Conservation (phyloP, 2,329 filamentous ascomycete genomes). For the Hirsutella minnesotensis region DNA sequence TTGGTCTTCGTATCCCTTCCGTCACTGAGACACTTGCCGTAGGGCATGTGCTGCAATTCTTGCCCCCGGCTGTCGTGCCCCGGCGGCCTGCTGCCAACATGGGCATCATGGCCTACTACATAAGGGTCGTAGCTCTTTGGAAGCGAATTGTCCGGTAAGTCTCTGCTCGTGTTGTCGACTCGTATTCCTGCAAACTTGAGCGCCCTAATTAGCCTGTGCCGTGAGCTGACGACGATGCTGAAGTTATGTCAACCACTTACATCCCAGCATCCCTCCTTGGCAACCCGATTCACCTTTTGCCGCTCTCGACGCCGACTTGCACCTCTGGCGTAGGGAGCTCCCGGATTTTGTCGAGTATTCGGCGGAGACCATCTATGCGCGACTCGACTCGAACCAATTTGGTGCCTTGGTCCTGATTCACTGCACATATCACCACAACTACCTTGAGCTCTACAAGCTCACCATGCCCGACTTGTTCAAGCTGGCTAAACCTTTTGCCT, state of each 20-base stretch:
- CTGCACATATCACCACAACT: conserved; percentile 34
- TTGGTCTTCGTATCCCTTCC: conserved; percentile 26
- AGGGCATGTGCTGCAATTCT: conserved; percentile 26
- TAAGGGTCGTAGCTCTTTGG: conserved; percentile 28
- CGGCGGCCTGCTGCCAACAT: conserved; percentile 27
- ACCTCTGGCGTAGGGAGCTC: conserved; percentile 27
- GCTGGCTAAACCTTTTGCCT: conserved; percentile 26
- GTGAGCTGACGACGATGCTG: too few relatives aligned
- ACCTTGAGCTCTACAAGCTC: conserved; percentile 32
- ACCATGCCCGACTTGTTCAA: conserved; percentile 33
- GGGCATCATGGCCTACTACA: conserved; percentile 32
- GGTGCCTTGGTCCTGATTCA: conserved; percentile 31
- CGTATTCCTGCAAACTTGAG: not conserved
- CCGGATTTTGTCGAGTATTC: conserved; percentile 32
- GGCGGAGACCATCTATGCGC: conserved; percentile 30
- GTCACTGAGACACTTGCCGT: conserved; percentile 28
- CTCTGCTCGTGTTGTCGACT: not conserved
- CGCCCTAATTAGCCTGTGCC: too few relatives aligned
- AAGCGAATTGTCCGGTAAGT: conserved; percentile 24
- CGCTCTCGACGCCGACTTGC: conserved; percentile 25
- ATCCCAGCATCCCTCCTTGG: conserved; percentile 28
- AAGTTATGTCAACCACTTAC: conserved; percentile 26
- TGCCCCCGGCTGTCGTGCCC: conserved; percentile 25
- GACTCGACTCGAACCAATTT: conserved; percentile 32
- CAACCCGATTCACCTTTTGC: conserved; percentile 29